Conservation (phyloP, 148 eudicot genomes). For the Rhododendron molle region DNA sequence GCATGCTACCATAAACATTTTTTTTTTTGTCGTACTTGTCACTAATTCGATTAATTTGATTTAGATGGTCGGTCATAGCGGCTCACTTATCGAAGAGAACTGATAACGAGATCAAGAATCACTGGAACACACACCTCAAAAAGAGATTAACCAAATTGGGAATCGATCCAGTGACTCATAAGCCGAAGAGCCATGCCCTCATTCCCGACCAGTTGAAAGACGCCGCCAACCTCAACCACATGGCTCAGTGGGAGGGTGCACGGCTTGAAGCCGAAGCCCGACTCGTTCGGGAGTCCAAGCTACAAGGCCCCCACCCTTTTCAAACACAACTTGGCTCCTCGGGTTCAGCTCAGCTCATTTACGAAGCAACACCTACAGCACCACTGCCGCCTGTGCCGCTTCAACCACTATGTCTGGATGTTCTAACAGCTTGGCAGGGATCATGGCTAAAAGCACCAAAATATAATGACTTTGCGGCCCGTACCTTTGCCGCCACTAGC, state of each 20-base stretch:
- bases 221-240: slow-evolving; percentile 32
- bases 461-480: neutral
- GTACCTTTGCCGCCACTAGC: neutral
- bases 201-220: slow-evolving; percentile 9
- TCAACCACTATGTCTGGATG: slow-evolving; percentile 24
- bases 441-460: neutral
- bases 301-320: neutral
- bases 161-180: slow-evolving; percentile 39
- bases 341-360: neutral
- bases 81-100: slow-evolving; percentile 34
- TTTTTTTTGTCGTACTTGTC: neutral
- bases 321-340: neutral
- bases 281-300: slow-evolving; percentile 22
- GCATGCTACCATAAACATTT: neutral
- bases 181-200: slow-evolving; percentile 27
- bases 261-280: slow-evolving; percentile 46
- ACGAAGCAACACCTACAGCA: neutral
- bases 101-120: slow-evolving; percentile 40
- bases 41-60: neutral
- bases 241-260: slow-evolving; percentile 48
- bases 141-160: slow-evolving; percentile 34
- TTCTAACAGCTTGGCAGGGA: slow-evolving; percentile 26
- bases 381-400: neutral
- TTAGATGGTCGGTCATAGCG: slow-evolving; percentile 43
- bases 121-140: slow-evolving; percentile 40